A percentile compares a stretch with the other conserved stretches of the same genome.
These are phyloP conservation scores for Scenedesmus sp. DNA, from an alignment of 163 green algal genomes.

Conservation along the genomic window DNA sequence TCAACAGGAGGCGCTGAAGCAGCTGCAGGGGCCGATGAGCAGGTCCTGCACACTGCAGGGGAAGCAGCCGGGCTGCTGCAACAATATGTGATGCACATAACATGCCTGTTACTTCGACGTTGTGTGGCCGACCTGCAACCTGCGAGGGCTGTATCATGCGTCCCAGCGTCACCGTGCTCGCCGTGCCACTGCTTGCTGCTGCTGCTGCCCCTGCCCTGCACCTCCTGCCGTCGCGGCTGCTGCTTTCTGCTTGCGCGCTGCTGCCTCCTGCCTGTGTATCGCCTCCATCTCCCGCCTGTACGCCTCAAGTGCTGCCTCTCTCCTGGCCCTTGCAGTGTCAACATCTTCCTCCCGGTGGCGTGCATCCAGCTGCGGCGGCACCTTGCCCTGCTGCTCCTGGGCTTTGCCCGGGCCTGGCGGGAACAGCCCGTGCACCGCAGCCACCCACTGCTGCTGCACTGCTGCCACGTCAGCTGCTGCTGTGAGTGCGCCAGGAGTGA, in stretches of 20 bases:
- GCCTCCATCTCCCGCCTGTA: constrained; percentile 31
- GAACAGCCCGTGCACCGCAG: not conserved
- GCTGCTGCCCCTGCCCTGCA: not conserved
- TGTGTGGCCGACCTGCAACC: not conserved
- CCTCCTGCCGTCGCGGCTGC: not conserved
- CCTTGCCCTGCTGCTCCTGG: not conserved
- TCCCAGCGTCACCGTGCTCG: not conserved
- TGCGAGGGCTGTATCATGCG: not conserved
- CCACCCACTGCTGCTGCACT: constrained; percentile 36
- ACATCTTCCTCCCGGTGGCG: constrained; percentile 22
- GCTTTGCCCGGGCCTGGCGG: not conserved
- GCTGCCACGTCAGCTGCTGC: constrained; percentile 38
- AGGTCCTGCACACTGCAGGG: not conserved
- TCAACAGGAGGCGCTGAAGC: not conserved
- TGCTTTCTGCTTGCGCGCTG: constrained; percentile 15
- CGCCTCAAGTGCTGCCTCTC: constrained; percentile 34
- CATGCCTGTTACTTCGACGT: not conserved
- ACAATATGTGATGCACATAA: not conserved
- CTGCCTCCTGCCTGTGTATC: constrained; percentile 11
- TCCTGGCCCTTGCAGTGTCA: not conserved
- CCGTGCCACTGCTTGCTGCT: not conserved
- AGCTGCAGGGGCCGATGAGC: not conserved
- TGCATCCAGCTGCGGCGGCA: not conserved
- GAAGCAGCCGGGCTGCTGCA: not conserved
- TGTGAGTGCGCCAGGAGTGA: constrained; percentile 40